Evolutionary conservation across 1,284 basidiomycete species (phyloP).

Genomic region (Dichomitus squalens): DNA sequence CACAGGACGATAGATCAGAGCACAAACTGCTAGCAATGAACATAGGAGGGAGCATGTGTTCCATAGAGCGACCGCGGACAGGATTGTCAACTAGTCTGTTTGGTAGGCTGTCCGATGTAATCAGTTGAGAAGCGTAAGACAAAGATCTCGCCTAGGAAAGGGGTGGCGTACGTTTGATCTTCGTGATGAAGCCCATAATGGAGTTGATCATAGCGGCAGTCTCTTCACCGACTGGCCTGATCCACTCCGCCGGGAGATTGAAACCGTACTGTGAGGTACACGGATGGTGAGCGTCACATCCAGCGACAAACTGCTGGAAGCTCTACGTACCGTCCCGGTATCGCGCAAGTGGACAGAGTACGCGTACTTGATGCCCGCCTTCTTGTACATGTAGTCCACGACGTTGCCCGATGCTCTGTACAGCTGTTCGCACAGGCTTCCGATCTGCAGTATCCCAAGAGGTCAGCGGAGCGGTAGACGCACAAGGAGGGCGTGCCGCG

Average conservation of each 20-base stretch:
- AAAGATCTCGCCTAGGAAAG: neutral
- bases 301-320: neutral
- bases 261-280: conserved; percentile 68
- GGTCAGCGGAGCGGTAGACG: conserved; percentile 5
- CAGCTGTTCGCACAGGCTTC: conserved; percentile 67
- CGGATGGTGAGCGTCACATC: neutral
- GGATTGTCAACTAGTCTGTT: neutral
- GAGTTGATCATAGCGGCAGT: conserved; percentile 66
- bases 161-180: conserved; percentile 7
- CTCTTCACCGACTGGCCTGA: conserved; percentile 81
- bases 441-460: conserved; percentile 43
- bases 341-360: conserved; percentile 82
- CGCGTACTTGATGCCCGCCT: conserved; percentile 68
- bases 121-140: neutral
- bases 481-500: neutral
- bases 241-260: conserved; percentile 71
- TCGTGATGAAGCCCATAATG: conserved; percentile 66
- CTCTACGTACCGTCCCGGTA: conserved; percentile 70
- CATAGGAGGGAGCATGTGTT: neutral
- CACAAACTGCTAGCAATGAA: neutral
- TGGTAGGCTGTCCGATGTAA: neutral
- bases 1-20: neutral
- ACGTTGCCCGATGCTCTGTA: conserved; percentile 76
- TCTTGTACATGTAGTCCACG: conserved; percentile 76
- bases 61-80: neutral